Evolutionary conservation across 2,329 filamentous ascomycete species (phyloP).

Genomic region (Macrophomina phaseolina): DNA sequence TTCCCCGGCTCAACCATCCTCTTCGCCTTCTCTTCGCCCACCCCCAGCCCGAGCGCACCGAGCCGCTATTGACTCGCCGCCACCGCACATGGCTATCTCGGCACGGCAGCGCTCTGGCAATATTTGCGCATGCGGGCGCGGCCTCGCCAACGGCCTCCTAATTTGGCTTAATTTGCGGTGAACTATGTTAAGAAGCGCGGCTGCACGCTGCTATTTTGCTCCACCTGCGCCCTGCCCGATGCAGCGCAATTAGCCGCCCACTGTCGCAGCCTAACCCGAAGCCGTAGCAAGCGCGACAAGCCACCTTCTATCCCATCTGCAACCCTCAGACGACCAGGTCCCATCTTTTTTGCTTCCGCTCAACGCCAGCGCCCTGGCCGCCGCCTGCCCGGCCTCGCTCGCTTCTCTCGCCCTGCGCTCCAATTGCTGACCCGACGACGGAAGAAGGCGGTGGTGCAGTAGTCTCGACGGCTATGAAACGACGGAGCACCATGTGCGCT

Average conservation of each 20-base stretch:
- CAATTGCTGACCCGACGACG: not conserved
- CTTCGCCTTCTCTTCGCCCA: no score
- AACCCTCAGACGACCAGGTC: not conserved
- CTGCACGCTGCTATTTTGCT: conserved; percentile 11
- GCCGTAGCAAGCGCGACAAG: conserved; percentile 9
- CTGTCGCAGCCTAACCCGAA: not conserved
- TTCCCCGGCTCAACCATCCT: not conserved
- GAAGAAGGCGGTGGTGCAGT: not conserved
- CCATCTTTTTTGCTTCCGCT: not conserved
- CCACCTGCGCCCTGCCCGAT: not conserved
- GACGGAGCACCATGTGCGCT: not conserved
- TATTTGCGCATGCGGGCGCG: not conserved
- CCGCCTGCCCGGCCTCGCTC: not conserved
- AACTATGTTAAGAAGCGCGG: conserved; percentile 9
- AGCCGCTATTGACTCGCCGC: not conserved
- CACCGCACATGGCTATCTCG: not conserved
- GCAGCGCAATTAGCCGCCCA: conserved; percentile 1
- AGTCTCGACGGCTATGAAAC: conserved; percentile 10
- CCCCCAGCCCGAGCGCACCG: no score
- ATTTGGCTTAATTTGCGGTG: conserved; percentile 15
- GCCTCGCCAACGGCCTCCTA: not conserved
- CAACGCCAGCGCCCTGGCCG: not conserved
- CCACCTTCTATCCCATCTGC: not conserved
- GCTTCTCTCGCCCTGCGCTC: not conserved
- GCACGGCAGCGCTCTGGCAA: not conserved